These are phyloP conservation scores for Leptographium wingfieldii DNA, from an alignment of 2,329 filamentous ascomycete genomes.

Conservation along the genomic window DNA sequence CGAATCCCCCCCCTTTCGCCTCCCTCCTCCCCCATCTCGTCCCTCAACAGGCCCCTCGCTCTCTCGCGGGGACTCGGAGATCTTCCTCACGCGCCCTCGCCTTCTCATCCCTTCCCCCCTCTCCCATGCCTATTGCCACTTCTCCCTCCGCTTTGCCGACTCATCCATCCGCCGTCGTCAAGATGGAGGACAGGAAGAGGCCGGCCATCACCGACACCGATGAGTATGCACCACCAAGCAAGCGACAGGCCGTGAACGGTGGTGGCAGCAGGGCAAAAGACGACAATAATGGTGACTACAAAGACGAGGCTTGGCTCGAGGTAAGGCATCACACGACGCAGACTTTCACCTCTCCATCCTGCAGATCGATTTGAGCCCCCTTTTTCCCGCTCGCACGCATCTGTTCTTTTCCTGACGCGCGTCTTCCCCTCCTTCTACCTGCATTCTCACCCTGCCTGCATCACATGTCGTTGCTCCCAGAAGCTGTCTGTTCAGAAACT, in stretches of 20 bases:
- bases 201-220: conserved; percentile 68
- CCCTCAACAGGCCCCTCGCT: conserved; percentile 2
- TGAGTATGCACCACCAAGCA: conserved; percentile 77
- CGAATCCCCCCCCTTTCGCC: not conserved
- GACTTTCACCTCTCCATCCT: conserved; percentile 5
- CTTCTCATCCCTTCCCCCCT: conserved; percentile 18
- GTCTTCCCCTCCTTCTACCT: not conserved
- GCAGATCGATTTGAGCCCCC: not conserved
- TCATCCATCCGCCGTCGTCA: conserved; percentile 71
- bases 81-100: conserved; percentile 19
- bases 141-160: conserved; percentile 49
- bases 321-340: conserved; percentile 37
- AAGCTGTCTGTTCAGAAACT: not conserved
- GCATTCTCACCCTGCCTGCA: too few species aligned
- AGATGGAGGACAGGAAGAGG: conserved; percentile 99
- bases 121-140: conserved; percentile 83
- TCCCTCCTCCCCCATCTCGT: not conserved
- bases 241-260: conserved; percentile 85
- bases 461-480: too few species aligned
- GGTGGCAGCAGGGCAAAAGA: conserved; percentile 38
- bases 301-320: conserved; percentile 51
- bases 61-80: not conserved
- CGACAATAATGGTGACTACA: conserved; percentile 39
- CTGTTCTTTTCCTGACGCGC: not conserved
- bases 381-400: not conserved